Evolutionary conservation across 2,329 filamentous ascomycete species (phyloP), one percentile per base, ranked within the genome.

Genomic region (Pestalotiopsis sp.): DNA sequence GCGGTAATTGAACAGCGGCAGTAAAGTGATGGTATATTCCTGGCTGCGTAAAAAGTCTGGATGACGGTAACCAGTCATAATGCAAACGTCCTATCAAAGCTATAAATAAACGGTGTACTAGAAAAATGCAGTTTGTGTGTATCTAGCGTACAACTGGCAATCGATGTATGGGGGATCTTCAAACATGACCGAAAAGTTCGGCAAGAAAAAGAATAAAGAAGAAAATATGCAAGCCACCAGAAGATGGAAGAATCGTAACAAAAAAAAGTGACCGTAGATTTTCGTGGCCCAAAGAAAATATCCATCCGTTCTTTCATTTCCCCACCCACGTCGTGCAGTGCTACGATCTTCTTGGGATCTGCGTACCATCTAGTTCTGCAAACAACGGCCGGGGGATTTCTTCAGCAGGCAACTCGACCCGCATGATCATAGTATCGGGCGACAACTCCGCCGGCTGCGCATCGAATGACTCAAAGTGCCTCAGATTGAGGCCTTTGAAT

Each of bases 391-490:
- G 13, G 0, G 41, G 63, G 3, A 58, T 58, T 17, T 56, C 49
- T 6, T 58, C 49, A 17, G 63, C 49, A 12, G 63, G 63, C 23
- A 66, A 45, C 49, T 66, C 63, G 45, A 49, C 63, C n/a, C 63
- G 23, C 63, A 58, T 66, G 45, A 31, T n/a, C 25, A 57, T 38
- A 13, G 63, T 66, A 11, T 66, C 63, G 20, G 63, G 49, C 41
- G 25, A 57, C 45, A 66, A n/a, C 45, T 66, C 63, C 17, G 63
- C 63, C 13, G 49, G 25, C 59, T 62, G 59, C n/a, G n/a, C 27
- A 23, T 62, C 36, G 2, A 45, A 25, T 7, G 38, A 14, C 17
- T 45, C 41, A 23, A 49, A 45, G 20, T 13, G 12, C 9, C 20
- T 64, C 20, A 64, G 36, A 11, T n/a, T 52, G 38, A 64, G 39